Conservation (phyloP, 805 yeast genomes). For the Dipodascopsis tothii region DNA sequence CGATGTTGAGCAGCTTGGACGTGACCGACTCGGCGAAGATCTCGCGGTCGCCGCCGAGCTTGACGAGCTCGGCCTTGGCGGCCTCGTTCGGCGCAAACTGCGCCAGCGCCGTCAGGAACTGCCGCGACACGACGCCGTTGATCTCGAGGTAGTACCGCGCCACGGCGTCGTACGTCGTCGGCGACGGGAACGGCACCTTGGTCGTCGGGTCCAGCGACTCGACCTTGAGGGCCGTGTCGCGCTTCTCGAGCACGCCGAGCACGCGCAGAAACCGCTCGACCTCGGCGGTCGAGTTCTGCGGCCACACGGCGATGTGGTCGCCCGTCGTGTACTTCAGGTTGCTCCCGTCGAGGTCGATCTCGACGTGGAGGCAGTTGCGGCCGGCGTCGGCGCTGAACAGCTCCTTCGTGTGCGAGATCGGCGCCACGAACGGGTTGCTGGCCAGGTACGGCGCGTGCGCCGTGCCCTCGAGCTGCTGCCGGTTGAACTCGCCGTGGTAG, state of each 20-base stretch:
- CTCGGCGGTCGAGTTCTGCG: conserved; percentile 75
- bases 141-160: conserved; percentile 84
- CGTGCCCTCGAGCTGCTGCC: conserved; percentile 40
- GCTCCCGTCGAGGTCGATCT: conserved; percentile 69
- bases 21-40: conserved; percentile 61
- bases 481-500: conserved; percentile 76
- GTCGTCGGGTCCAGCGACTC: conserved; percentile 54
- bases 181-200: conserved; percentile 38
- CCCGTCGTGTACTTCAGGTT: conserved; percentile 85
- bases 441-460: conserved; percentile 59
- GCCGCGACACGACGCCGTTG: conserved; percentile 89
- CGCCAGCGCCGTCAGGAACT: conserved; percentile 61
- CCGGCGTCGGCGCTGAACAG: conserved; percentile 48
- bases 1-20: conserved; percentile 55
- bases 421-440: conserved; percentile 75
- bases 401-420: conserved; percentile 54
- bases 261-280: conserved; percentile 58
- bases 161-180: conserved; percentile 83
- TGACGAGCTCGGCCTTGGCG: conserved; percentile 41
- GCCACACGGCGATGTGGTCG: conserved; percentile 93
- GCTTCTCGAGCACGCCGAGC: conserved; percentile 50
- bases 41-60: conserved; percentile 60
- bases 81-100: conserved; percentile 72
- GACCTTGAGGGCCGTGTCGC: conserved; percentile 52
- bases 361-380: conserved; percentile 84